Percentiles rank a stretch among this genome's conserved stretches.
These are phyloP conservation scores for Alliaria petiolata DNA, from an alignment of 345 rosid species.

Conservation along the genomic window DNA sequence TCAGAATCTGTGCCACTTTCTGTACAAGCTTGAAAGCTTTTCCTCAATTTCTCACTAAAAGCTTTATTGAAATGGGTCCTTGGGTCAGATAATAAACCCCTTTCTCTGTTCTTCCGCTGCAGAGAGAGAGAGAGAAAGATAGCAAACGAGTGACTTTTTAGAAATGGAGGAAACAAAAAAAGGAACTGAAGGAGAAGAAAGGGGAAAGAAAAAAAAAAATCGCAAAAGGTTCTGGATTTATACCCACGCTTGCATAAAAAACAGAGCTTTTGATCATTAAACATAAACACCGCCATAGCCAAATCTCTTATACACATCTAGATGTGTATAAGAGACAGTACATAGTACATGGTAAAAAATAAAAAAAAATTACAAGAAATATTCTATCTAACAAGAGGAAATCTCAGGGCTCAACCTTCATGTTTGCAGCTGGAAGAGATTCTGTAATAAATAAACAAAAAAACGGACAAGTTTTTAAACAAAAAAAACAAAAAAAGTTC, in stretches of 20 bases:
- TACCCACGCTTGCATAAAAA: conserved; percentile 99
- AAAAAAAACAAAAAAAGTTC: neutral
- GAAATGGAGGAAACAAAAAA: conserved; percentile 15
- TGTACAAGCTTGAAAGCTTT: conserved; percentile 39
- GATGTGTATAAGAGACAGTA: too few relatives aligned
- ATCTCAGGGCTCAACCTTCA: conserved; percentile 37
- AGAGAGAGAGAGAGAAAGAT: conserved; percentile 31
- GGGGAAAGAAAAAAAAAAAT: conserved; percentile 1
- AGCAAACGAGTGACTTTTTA: conserved; percentile 32
- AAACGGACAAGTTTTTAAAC: neutral
- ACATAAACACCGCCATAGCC: conserved; percentile 75
- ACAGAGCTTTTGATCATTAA: conserved; percentile 85
- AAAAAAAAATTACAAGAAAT: conserved; percentile 20
- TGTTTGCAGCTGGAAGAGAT: conserved; percentile 28
- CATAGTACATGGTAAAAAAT: conserved; percentile 21
- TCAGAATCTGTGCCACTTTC: conserved; percentile 69
- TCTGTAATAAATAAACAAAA: conserved; percentile 4
- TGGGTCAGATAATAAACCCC: conserved; percentile 30
- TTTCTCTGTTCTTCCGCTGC: conserved; percentile 33
- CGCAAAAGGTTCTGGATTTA: conserved; percentile 61
- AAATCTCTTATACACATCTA: too few relatives aligned
- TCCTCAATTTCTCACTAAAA: conserved; percentile 37
- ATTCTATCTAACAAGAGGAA: conserved; percentile 26
- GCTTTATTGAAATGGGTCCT: conserved; percentile 41
- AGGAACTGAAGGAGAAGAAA: conserved; percentile 35